phyloP scores from a whole-genome alignment of 768 basidiomycete species.

The Daedaleopsis sinensis region DNA sequence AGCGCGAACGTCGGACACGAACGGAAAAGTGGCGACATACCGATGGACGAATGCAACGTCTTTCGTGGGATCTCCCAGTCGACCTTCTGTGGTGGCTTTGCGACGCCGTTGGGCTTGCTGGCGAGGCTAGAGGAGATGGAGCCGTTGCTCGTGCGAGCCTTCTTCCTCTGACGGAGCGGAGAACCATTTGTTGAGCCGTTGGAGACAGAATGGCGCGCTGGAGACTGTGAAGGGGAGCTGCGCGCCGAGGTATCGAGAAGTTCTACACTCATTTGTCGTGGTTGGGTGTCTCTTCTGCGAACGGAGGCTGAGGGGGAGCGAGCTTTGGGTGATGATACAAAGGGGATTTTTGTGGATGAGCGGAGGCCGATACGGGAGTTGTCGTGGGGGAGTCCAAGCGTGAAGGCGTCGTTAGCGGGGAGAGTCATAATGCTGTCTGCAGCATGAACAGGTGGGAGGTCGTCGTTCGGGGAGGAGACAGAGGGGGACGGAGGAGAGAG shows the following conservation, averaged over 20 bases:
- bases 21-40: slow-evolving; percentile 44
- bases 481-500: not conserved
- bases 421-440: slow-evolving; percentile 14
- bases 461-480: not conserved
- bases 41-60: slow-evolving; percentile 84
- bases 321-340: slow-evolving; percentile 19
- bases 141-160: not conserved
- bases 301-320: slow-evolving; percentile 16
- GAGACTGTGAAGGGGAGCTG: not conserved
- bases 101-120: not conserved
- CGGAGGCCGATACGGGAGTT: slow-evolving; percentile 21
- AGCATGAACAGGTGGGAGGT: not conserved
- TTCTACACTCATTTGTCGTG: slow-evolving; percentile 14
- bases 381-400: slow-evolving; percentile 25
- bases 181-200: slow-evolving; percentile 8
- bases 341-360: slow-evolving; percentile 27
- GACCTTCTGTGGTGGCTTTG: slow-evolving; percentile 30
- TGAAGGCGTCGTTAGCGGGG: slow-evolving; percentile 30
- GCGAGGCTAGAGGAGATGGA: not conserved
- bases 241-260: not conserved
- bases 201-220: not conserved
- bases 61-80: slow-evolving; percentile 95
- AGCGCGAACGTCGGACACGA: not conserved
- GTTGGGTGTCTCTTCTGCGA: slow-evolving; percentile 3
- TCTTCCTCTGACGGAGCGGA: slow-evolving; percentile 16